Conservation (phyloP, 345 rosid species). For the Ceriops decandra region DNA sequence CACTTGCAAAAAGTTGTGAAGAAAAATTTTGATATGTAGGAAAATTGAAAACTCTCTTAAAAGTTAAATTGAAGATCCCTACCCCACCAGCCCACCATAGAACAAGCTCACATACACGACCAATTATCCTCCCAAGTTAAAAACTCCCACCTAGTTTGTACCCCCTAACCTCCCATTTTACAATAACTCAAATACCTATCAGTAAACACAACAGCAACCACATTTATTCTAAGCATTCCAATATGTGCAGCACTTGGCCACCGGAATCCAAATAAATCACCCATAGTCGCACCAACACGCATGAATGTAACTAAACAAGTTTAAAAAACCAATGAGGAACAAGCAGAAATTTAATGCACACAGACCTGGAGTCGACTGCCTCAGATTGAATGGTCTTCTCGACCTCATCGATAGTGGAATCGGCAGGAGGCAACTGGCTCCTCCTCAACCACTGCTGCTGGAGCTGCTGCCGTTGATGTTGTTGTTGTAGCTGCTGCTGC, state of each 20-base stretch:
- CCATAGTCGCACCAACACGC: too few species aligned
- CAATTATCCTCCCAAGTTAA: background rate
- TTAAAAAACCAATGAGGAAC: background rate
- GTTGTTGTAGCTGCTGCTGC: constrained; percentile 32
- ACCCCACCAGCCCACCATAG: background rate
- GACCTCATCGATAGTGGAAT: constrained; percentile 49
- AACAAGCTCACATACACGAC: background rate
- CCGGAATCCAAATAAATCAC: too few species aligned
- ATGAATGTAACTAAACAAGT: background rate
- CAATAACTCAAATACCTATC: background rate
- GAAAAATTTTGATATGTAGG: background rate
- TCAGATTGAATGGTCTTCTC: constrained; percentile 82
- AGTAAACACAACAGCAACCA: too few species aligned
- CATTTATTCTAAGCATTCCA: background rate
- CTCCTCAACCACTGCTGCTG: constrained; percentile 76
- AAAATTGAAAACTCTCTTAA: background rate
- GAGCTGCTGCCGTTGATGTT: constrained; percentile 37
- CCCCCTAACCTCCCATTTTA: background rate
- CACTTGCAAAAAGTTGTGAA: background rate
- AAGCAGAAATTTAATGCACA: background rate
- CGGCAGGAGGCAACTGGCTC: constrained; percentile 36
- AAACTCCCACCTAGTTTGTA: too few species aligned
- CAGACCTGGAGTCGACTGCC: constrained; percentile 73
- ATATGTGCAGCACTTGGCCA: too few species aligned
- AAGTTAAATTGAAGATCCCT: background rate